phyloP scores from a whole-genome alignment of 352 stramenopile genomes.

The Phytophthora colocasiae region DNA sequence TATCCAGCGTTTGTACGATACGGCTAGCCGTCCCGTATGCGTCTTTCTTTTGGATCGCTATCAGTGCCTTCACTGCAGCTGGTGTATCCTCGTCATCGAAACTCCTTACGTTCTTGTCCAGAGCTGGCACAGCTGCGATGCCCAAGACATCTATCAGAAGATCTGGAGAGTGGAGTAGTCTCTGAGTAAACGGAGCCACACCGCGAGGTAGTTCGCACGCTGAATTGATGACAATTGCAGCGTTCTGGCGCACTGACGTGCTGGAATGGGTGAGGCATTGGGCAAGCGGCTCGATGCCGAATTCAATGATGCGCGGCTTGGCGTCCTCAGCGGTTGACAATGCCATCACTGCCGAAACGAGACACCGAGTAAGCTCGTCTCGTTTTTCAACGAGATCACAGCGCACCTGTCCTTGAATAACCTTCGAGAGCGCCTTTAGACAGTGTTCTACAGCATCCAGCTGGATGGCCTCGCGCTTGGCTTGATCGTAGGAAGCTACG shows the following conservation, averaged over 20 bases:
- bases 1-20: slow-evolving; percentile 59
- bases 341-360: slow-evolving; percentile 70
- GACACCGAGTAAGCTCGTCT: slow-evolving; percentile 58
- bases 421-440: slow-evolving; percentile 56
- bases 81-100: slow-evolving; percentile 58
- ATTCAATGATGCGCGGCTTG: slow-evolving; percentile 74
- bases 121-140: slow-evolving; percentile 49
- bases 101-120: slow-evolving; percentile 48
- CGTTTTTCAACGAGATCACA: slow-evolving; percentile 34
- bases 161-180: slow-evolving; percentile 42
- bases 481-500: slow-evolving; percentile 58
- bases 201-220: slow-evolving; percentile 66
- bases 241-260: slow-evolving; percentile 52
- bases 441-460: slow-evolving; percentile 60
- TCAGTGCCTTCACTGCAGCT: slow-evolving; percentile 47
- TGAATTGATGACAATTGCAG: slow-evolving; percentile 66
- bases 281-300: slow-evolving; percentile 69
- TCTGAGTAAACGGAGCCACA: slow-evolving; percentile 48
- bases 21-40: slow-evolving; percentile 27
- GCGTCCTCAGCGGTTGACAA: slow-evolving; percentile 71
- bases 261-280: slow-evolving; percentile 61
- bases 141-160: slow-evolving; percentile 68
- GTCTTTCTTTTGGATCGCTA: slow-evolving; percentile 36
- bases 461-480: slow-evolving; percentile 60
- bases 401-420: slow-evolving; percentile 53